Evolutionary conservation across 2,329 filamentous ascomycete genomes (phyloP).

Genomic region (Setomelanomma holmii): DNA sequence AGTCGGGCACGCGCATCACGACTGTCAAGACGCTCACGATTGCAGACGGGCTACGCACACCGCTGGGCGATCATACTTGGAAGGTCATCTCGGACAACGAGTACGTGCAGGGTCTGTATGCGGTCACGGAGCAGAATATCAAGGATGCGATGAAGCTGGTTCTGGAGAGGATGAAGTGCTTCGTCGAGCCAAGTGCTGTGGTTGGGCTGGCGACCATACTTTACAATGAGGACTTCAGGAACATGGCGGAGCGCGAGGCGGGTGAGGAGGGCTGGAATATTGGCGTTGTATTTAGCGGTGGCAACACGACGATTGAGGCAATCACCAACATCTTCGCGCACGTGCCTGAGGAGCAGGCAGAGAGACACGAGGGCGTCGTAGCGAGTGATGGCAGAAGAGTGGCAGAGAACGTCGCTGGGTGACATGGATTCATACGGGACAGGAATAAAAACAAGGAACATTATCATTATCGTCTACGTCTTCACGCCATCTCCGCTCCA

Average conservation of each 20-base stretch:
- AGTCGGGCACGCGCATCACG: constrained; percentile 68
- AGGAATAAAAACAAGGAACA: no score
- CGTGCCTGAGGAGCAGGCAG: constrained; percentile 32
- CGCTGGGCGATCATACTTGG: constrained; percentile 80
- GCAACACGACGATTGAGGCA: constrained; percentile 69
- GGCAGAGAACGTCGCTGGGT: constrained; percentile 58
- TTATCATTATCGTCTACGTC: neutral
- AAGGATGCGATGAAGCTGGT: constrained; percentile 76
- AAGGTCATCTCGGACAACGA: constrained; percentile 72
- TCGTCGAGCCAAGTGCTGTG: constrained; percentile 86
- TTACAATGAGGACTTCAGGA: constrained; percentile 80
- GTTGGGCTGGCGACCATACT: constrained; percentile 84
- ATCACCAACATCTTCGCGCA: constrained; percentile 62
- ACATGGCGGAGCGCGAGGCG: constrained; percentile 71
- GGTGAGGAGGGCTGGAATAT: constrained; percentile 78
- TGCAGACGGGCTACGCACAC: constrained; percentile 87
- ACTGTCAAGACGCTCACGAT: constrained; percentile 79
- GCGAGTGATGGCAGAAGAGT: constrained; percentile 50
- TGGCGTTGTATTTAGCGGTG: constrained; percentile 67
- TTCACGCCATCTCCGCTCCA: neutral
- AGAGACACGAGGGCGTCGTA: constrained; percentile 51
- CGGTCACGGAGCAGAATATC: constrained; percentile 84
- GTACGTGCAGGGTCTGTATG: constrained; percentile 75
- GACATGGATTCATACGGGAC: no score
- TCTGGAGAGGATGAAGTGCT: constrained; percentile 85